A percentile compares a stretch with the other conserved stretches of the same genome.
Conservation (phyloP, 164 flowering plant genomes). For the Malania oleifera region DNA sequence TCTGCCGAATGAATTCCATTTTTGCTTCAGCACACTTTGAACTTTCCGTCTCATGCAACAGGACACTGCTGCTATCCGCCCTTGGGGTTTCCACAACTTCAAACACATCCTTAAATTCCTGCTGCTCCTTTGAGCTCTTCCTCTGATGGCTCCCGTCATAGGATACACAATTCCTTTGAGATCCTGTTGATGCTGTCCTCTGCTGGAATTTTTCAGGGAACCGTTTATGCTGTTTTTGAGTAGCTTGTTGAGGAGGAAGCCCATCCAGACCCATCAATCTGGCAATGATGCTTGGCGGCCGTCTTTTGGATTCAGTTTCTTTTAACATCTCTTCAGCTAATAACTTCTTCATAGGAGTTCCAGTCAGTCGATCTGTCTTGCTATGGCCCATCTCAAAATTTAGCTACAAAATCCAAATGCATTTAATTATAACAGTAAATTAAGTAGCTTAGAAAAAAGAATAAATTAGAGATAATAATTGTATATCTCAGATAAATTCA, state of each 20-base stretch:
- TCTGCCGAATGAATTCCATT: conserved; percentile 49
- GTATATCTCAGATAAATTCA: background rate
- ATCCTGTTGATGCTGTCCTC: conserved; percentile 20
- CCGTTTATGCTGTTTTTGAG: conserved; percentile 35
- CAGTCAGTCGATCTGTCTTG: conserved; percentile 22
- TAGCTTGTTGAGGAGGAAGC: conserved; percentile 51
- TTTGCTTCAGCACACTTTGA: conserved; percentile 33
- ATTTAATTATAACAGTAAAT: background rate
- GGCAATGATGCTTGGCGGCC: conserved; percentile 75
- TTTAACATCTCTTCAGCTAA: conserved; percentile 65
- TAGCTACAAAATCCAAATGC: conserved; percentile 21
- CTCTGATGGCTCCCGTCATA: conserved; percentile 31
- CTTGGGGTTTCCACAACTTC: conserved; percentile 55
- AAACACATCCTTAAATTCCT: conserved; percentile 81
- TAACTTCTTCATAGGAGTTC: conserved; percentile 57
- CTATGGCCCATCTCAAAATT: conserved; percentile 26
- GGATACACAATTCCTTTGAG: conserved; percentile 16
- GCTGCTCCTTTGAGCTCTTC: conserved; percentile 43
- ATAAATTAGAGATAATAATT: background rate
- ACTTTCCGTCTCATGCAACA: conserved; percentile 13
- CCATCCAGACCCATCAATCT: conserved; percentile 90
- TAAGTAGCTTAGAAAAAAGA: background rate
- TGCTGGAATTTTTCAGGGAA: conserved; percentile 21
- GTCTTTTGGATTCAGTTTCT: conserved; percentile 50
- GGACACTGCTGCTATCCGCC: conserved; percentile 14